Evolutionary conservation across 306 rosid genomes (phyloP).

Genomic region (Hippophae rhamnoides): DNA sequence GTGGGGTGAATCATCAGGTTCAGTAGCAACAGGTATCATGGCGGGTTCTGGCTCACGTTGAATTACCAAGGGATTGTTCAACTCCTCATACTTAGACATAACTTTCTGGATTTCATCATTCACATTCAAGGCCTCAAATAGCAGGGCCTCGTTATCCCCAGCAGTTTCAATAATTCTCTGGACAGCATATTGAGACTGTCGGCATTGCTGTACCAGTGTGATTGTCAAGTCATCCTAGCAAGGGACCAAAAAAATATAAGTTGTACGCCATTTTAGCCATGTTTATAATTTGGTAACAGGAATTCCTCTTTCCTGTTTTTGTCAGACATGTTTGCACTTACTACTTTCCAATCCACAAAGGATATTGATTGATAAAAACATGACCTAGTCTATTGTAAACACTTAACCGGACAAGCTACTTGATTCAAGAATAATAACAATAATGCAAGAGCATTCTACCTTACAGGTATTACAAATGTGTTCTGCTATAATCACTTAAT

Average conservation of each 20-base stretch:
- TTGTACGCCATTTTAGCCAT: no score
- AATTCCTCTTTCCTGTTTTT: no score
- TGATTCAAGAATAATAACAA: no score
- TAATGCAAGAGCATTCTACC: no score
- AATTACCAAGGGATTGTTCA: slow-evolving; percentile 42
- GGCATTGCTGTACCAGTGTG: slow-evolving; percentile 87
- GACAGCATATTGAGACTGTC: slow-evolving; percentile 51
- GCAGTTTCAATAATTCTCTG: slow-evolving; percentile 72
- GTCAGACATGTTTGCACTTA: not conserved
- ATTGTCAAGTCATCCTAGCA: slow-evolving; percentile 86
- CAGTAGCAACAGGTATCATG: slow-evolving; percentile 92
- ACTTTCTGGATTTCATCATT: slow-evolving; percentile 90
- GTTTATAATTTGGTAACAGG: no score
- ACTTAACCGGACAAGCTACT: no score
- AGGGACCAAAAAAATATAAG: not conserved
- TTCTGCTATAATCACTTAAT: no score
- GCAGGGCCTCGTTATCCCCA: slow-evolving; percentile 87
- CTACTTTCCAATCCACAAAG: not conserved
- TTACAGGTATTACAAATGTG: no score
- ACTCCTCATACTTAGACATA: slow-evolving; percentile 63
- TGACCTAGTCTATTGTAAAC: no score
- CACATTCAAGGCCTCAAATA: slow-evolving; percentile 87
- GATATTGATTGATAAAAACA: not conserved
- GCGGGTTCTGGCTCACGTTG: slow-evolving; percentile 77
- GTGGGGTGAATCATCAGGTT: slow-evolving; percentile 83